Percentiles rank a stretch among this genome's conserved stretches.
Conservation (phyloP, 352 stramenopile genomes). For the Globisporangium uncinulatum region DNA sequence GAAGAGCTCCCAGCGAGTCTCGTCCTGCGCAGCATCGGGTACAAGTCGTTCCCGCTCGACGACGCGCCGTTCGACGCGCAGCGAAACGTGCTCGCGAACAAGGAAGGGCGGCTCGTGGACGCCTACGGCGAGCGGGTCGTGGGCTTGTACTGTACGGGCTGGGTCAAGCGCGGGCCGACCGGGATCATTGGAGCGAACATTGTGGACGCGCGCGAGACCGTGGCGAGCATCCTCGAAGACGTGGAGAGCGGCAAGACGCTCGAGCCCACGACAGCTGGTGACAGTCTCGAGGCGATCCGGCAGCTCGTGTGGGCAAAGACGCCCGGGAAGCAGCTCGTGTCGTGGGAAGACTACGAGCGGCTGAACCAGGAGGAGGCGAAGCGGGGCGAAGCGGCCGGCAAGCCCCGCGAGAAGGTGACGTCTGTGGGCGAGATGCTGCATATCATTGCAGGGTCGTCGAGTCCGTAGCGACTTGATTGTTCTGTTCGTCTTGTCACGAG, state of each 20-base stretch:
- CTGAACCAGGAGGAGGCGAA: constrained; percentile 57
- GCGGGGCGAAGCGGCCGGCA: constrained; percentile 49
- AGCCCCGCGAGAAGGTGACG: constrained; percentile 81
- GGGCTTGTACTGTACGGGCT: constrained; percentile 95
- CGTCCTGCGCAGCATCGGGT: constrained; percentile 85
- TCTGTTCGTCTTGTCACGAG: background rate
- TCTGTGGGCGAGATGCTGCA: constrained; percentile 70
- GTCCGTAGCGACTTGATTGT: no score
- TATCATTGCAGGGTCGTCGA: constrained; percentile 13
- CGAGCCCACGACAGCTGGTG: constrained; percentile 13
- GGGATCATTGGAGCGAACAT: constrained; percentile 99
- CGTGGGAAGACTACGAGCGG: constrained; percentile 57
- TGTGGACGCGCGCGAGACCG: constrained; percentile 94
- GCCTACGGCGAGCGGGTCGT: constrained; percentile 30
- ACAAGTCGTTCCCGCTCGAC: constrained; percentile 86
- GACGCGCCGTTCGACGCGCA: constrained; percentile 76
- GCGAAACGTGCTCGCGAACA: constrained; percentile 58
- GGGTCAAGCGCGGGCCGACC: constrained; percentile 95
- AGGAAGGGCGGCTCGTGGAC: constrained; percentile 52
- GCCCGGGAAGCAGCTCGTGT: constrained; percentile 63
- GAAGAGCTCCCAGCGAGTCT: constrained; percentile 79
- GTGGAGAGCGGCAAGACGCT: constrained; percentile 46
- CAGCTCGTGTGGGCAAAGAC: constrained; percentile 37
- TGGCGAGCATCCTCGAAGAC: constrained; percentile 90
- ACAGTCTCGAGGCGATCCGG: constrained; percentile 36